Conservation (phyloP, 1,284 basidiomycete genomes). For the Trichosporon ovoides region DNA sequence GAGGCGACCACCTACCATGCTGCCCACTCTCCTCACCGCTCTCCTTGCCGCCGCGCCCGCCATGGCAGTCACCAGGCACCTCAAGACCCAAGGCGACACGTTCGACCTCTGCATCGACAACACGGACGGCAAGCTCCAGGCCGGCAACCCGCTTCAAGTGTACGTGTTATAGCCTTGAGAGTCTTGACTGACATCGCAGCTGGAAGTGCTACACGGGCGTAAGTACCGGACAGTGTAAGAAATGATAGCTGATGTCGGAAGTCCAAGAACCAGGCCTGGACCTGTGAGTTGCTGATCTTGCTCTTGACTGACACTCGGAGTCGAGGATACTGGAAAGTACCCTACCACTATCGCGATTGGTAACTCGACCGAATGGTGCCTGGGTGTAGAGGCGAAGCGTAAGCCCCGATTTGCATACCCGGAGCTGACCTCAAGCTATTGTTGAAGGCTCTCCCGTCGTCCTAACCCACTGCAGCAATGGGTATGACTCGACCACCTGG, state of each 20-base stretch:
- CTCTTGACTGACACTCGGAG: neutral
- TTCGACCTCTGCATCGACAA: slow-evolving; percentile 2
- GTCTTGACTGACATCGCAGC: neutral
- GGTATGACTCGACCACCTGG: neutral
- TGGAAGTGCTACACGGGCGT: neutral
- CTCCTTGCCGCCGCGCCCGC: neutral
- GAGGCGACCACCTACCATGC: neutral
- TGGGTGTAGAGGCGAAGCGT: neutral
- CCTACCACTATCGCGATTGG: neutral
- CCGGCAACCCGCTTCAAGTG: slow-evolving; percentile 1
- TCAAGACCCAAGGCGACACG: neutral
- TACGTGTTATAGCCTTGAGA: neutral
- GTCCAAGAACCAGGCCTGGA: neutral
- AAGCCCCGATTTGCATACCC: neutral
- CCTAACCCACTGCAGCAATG: neutral
- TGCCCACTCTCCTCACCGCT: neutral
- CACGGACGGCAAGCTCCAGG: neutral
- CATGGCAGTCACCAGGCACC: neutral
- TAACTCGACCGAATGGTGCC: neutral
- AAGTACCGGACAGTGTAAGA: no score
- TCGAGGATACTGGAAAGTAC: neutral
- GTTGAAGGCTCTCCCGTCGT: neutral
- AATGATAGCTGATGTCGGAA: no score
- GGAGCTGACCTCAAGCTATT: neutral
- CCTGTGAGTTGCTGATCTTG: neutral